phyloP scores from a whole-genome alignment of 768 basidiomycete species.

The Termitomyces sp. region DNA sequence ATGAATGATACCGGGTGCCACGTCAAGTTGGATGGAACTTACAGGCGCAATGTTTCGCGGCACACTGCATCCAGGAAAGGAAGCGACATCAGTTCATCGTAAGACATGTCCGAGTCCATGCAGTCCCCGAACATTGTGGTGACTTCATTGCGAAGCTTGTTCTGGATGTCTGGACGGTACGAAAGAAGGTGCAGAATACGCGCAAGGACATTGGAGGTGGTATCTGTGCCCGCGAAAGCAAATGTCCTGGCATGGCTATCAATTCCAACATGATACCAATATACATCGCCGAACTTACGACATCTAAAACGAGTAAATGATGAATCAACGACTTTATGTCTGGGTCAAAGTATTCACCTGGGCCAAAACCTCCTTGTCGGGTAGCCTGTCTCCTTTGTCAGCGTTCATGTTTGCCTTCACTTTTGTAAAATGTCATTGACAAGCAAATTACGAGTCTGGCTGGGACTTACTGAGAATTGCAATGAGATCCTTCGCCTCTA shows the following conservation, averaged over 20 bases:
- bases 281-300: conserved; percentile 10
- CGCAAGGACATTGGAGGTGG: conserved; percentile 40
- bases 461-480: conserved; percentile 24
- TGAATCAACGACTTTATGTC: neutral
- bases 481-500: conserved; percentile 30
- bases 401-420: conserved; percentile 35
- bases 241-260: conserved; percentile 19
- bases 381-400: conserved; percentile 28
- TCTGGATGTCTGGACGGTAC: conserved; percentile 27
- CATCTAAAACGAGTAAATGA: conserved; percentile 6
- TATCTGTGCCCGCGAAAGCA: conserved; percentile 41
- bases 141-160: conserved; percentile 37
- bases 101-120: conserved; percentile 31
- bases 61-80: conserved; percentile 37
- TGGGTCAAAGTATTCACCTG: conserved; percentile 23
- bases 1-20: neutral
- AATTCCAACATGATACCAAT: neutral
- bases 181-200: conserved; percentile 36
- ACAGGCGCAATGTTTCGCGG: conserved; percentile 41
- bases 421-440: conserved; percentile 6
- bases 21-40: conserved; percentile 7
- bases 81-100: conserved; percentile 35
- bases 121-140: conserved; percentile 19
- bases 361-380: conserved; percentile 33
- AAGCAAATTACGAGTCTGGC: neutral